A percentile compares a stretch with the other conserved stretches of the same genome.
Conservation (phyloP, 352 stramenopile species). For the Phytophthora constricta region DNA sequence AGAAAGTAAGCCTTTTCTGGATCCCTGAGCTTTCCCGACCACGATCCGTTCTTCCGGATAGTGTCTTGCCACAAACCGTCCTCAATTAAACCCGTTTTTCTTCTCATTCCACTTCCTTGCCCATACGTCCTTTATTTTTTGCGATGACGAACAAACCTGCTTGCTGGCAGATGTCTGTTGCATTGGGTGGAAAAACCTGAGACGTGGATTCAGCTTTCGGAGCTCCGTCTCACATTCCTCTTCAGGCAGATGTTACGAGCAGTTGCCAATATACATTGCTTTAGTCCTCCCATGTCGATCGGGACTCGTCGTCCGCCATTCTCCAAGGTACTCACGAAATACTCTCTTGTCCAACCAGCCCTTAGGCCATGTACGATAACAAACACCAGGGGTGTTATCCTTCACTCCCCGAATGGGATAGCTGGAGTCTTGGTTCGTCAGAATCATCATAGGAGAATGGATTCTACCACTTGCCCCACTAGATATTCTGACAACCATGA, state of each 20-base stretch:
- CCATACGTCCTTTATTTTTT: background rate
- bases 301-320: background rate
- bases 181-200: background rate
- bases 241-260: background rate
- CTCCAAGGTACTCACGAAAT: too few relatives aligned
- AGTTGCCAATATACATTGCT: background rate
- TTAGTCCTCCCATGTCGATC: background rate
- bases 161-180: background rate
- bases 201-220: background rate
- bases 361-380: conserved; percentile 13
- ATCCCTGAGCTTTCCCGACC: too few relatives aligned
- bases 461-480: conserved; percentile 1
- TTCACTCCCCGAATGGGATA: conserved; percentile 9
- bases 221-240: background rate
- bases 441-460: conserved; percentile 16
- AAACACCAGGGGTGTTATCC: background rate
- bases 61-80: background rate
- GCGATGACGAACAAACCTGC: background rate
- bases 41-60: background rate
- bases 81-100: background rate
- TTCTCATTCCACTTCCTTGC: background rate
- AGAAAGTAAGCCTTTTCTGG: background rate
- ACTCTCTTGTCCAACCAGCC: conserved; percentile 7
- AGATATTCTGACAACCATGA: conserved; percentile 7
- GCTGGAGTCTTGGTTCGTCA: background rate